A percentile compares a stretch with the other conserved stretches of the same genome.
phyloP scores from a whole-genome alignment of 805 yeast genomes.

The Cyberlindnera samutprakarnensis region DNA sequence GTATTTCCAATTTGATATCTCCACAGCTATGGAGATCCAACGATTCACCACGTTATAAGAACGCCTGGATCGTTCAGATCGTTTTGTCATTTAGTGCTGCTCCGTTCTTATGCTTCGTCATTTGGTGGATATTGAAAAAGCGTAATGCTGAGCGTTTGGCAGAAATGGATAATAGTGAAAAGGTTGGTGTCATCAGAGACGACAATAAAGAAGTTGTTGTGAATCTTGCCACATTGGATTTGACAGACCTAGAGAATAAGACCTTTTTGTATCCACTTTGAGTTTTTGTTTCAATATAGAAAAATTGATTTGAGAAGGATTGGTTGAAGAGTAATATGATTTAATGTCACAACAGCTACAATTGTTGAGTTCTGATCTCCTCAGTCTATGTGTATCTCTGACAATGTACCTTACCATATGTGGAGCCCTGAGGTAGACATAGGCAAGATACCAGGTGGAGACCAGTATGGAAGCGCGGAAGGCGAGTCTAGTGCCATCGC shows the following conservation, averaged over 20 bases:
- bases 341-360: too few species aligned
- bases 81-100: conserved; percentile 42
- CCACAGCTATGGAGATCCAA: conserved; percentile 47
- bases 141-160: conserved; percentile 37
- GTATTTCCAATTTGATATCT: conserved; percentile 43
- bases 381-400: too few species aligned
- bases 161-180: conserved; percentile 10
- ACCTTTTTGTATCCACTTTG: neutral
- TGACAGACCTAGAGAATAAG: conserved; percentile 43
- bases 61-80: conserved; percentile 50
- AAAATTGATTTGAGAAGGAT: neutral
- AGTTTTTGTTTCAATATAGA: neutral
- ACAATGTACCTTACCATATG: too few species aligned
- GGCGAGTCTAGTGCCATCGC: too few species aligned
- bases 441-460: too few species aligned
- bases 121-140: conserved; percentile 35
- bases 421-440: too few species aligned
- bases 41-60: conserved; percentile 38
- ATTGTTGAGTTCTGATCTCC: too few species aligned
- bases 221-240: conserved; percentile 36
- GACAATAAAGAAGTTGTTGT: conserved; percentile 27
- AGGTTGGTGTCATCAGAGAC: conserved; percentile 24
- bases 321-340: too few species aligned
- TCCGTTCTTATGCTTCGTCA: conserved; percentile 35
- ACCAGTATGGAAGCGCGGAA: too few species aligned